Conservation (phyloP, 495 filamentous ascomycete species). For the Barbatosphaeria neglecta region DNA sequence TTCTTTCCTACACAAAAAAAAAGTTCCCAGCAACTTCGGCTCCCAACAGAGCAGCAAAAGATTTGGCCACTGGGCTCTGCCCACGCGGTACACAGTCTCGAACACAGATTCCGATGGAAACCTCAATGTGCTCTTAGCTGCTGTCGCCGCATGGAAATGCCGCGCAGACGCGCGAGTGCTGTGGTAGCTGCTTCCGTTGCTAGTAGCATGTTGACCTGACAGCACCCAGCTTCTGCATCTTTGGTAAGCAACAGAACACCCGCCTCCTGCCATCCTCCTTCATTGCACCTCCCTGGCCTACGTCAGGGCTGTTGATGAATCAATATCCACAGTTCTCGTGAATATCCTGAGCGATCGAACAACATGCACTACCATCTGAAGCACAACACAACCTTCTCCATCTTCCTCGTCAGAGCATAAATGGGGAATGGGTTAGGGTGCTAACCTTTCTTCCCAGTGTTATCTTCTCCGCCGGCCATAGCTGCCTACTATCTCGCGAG, state of each 20-base stretch:
- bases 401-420: background rate
- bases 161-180: too few species aligned
- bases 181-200: too few species aligned
- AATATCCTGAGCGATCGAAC: slow-evolving; percentile 86
- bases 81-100: too few species aligned
- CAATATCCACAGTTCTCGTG: slow-evolving; percentile 43
- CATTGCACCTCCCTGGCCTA: slow-evolving; percentile 23
- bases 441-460: too few species aligned
- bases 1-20: background rate
- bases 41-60: too few species aligned
- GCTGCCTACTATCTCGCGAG: background rate
- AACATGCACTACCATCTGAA: slow-evolving; percentile 99
- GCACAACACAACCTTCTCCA: slow-evolving; percentile 12
- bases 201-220: too few species aligned
- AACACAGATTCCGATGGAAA: too few species aligned
- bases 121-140: too few species aligned
- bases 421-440: background rate
- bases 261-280: slow-evolving; percentile 21
- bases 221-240: background rate
- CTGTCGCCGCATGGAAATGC: too few species aligned
- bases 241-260: background rate
- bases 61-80: too few species aligned
- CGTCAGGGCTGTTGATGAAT: background rate
- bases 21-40: background rate
- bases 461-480: too few species aligned